Evolutionary conservation across 805 yeast species (phyloP).

Genomic region (Jamesozyma spencerorum): DNA sequence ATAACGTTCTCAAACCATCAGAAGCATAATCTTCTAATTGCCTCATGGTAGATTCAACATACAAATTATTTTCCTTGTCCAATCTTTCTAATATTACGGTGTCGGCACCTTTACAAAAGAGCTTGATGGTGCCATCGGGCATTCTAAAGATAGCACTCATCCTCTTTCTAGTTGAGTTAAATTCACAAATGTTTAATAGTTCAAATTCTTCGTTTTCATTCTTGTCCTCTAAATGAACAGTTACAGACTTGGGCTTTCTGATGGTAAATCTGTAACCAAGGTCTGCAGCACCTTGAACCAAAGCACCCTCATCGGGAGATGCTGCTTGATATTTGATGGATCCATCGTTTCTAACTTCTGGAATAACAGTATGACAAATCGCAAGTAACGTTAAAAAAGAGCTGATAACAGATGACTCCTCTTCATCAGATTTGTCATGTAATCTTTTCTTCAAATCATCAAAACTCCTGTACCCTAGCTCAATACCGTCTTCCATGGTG

Average conservation of each 20-base stretch:
- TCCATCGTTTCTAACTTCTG: conserved; percentile 62
- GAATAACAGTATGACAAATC: conserved; percentile 95
- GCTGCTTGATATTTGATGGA: conserved; percentile 92
- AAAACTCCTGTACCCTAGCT: conserved; percentile 68
- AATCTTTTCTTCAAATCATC: conserved; percentile 47
- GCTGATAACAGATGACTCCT: conserved; percentile 45
- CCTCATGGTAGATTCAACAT: conserved; percentile 68
- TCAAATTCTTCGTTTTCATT: conserved; percentile 57
- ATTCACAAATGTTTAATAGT: conserved; percentile 84
- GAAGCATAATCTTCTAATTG: conserved; percentile 95
- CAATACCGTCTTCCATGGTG: conserved; percentile 66
- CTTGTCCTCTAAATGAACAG: conserved; percentile 43
- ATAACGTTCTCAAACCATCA: conserved; percentile 88
- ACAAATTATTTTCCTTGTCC: conserved; percentile 56
- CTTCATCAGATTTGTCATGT: conserved; percentile 32
- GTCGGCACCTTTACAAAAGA: conserved; percentile 96
- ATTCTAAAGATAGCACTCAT: conserved; percentile 93
- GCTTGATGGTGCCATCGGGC: conserved; percentile 84
- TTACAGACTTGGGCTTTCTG: conserved; percentile 76
- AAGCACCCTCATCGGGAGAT: conserved; percentile 98
- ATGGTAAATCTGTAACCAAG: conserved; percentile 77
- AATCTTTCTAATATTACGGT: conserved; percentile 87
- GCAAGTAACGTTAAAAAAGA: conserved; percentile 78
- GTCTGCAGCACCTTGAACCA: conserved; percentile 91
- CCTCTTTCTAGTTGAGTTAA: conserved; percentile 93